Conservation (phyloP, 1,284 basidiomycete species). For the Peniophora sp. region DNA sequence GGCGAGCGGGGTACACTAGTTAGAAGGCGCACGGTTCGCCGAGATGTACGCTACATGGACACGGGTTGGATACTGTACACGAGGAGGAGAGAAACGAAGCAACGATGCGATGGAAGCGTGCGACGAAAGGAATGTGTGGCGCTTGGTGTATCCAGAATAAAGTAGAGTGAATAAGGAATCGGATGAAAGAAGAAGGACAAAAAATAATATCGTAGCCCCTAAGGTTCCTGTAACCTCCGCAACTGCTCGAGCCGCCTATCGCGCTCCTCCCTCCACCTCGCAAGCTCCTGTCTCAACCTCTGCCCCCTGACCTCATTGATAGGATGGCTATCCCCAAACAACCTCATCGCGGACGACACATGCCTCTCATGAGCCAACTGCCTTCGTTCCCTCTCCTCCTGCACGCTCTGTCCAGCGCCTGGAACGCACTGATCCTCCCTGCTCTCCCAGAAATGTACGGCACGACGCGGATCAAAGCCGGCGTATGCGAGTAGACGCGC, state of each 20-base stretch:
- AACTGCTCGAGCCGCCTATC: not conserved
- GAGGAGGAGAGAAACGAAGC: too few species aligned
- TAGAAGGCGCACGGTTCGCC: too few species aligned
- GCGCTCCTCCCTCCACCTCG: slow-evolving; percentile 54
- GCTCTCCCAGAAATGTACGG: slow-evolving; percentile 69
- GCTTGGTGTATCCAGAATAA: too few species aligned
- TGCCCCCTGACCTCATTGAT: slow-evolving; percentile 50
- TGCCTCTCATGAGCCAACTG: slow-evolving; percentile 16
- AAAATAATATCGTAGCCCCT: too few species aligned
- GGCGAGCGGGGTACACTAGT: too few species aligned
- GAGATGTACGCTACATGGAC: too few species aligned
- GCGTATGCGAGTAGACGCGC: slow-evolving; percentile 78
- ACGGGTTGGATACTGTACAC: too few species aligned
- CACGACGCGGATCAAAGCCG: slow-evolving; percentile 73
- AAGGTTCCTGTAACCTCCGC: not conserved
- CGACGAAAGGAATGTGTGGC: too few species aligned
- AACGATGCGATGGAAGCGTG: too few species aligned
- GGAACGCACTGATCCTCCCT: slow-evolving; percentile 35
- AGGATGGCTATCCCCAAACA: slow-evolving; percentile 54
- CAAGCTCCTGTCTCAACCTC: slow-evolving; percentile 54
- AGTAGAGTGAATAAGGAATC: too few species aligned
- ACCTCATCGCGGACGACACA: slow-evolving; percentile 14
- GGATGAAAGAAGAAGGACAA: too few species aligned
- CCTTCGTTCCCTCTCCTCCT: too few species aligned
- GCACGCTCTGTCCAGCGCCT: slow-evolving; percentile 2